Evolutionary conservation across 352 stramenopile species (phyloP).

Genomic region (Phytophthora sp.): DNA sequence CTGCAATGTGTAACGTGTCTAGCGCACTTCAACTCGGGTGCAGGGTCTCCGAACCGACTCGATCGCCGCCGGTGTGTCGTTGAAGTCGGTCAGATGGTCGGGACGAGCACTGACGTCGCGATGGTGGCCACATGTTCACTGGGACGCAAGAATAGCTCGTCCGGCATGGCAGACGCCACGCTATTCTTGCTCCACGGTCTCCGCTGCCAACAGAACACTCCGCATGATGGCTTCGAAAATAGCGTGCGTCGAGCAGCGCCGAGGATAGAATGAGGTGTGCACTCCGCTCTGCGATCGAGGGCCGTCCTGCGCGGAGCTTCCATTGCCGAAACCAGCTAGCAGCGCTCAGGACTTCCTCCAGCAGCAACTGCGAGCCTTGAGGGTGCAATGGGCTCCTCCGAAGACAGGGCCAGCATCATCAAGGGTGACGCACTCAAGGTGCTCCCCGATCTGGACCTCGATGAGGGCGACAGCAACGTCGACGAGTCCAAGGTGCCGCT

Average conservation of each 20-base stretch:
- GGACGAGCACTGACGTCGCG: background rate
- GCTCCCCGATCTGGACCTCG: constrained; percentile 30
- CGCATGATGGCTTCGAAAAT: constrained; percentile 16
- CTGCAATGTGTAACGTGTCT: constrained; percentile 3
- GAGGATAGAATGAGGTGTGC: constrained; percentile 21
- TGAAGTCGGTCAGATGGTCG: constrained; percentile 11
- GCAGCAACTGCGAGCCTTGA: constrained; percentile 5
- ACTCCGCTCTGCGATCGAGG: background rate
- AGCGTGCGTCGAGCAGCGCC: background rate
- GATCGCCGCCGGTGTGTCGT: constrained; percentile 21
- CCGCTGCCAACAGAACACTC: background rate
- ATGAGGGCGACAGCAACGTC: constrained; percentile 36
- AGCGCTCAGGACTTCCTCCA: constrained; percentile 14
- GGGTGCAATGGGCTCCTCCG: constrained; percentile 26
- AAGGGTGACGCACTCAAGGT: constrained; percentile 54
- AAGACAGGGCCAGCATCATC: constrained; percentile 64
- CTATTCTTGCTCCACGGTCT: constrained; percentile 15
- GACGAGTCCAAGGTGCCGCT: constrained; percentile 51
- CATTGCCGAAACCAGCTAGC: constrained; percentile 34
- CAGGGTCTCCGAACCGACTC: constrained; percentile 27
- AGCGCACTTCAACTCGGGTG: constrained; percentile 13
- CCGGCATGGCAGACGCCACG: background rate
- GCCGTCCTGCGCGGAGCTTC: background rate
- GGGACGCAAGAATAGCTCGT: constrained; percentile 1
- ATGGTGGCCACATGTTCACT: background rate